A percentile compares a stretch with the other conserved stretches of the same genome.
These are phyloP conservation scores for Phaeosphaeria sp. DNA, from an alignment of 2,329 filamentous ascomycete genomes.

Conservation along the genomic window DNA sequence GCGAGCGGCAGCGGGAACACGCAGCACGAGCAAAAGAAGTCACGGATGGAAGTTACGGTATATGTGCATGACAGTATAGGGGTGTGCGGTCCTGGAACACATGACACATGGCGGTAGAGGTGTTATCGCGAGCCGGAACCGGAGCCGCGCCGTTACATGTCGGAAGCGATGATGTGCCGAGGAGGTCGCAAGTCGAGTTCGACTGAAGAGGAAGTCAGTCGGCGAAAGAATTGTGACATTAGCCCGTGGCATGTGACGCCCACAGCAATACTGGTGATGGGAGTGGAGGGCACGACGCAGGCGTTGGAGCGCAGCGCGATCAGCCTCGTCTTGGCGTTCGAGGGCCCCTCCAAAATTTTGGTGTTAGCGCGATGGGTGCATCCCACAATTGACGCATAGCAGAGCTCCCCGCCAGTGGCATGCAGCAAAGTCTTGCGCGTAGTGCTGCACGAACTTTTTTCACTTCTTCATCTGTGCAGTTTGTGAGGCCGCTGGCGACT, in stretches of 20 bases:
- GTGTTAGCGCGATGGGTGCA: conserved; percentile 25
- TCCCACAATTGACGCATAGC: conserved; percentile 33
- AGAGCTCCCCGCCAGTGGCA: conserved; percentile 29
- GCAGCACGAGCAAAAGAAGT: conserved; percentile 1
- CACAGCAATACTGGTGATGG: not conserved
- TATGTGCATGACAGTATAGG: conserved; percentile 1
- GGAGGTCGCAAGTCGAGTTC: not conserved
- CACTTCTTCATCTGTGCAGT: conserved; percentile 21
- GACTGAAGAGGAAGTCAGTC: not conserved
- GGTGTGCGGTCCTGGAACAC: not conserved
- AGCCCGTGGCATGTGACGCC: not conserved
- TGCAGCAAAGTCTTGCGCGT: conserved; percentile 30
- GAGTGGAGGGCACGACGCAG: not conserved
- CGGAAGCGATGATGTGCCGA: not conserved
- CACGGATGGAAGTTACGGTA: not conserved
- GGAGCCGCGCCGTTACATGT: not conserved
- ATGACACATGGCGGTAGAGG: not conserved
- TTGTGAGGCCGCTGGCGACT: conserved; percentile 45
- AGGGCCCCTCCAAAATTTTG: conserved; percentile 35
- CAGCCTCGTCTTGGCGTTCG: conserved; percentile 16
- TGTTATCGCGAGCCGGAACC: not conserved
- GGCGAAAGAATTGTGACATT: not conserved
- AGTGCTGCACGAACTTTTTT: conserved; percentile 27
- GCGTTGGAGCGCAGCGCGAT: not conserved
- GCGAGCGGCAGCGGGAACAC: not conserved